phyloP scores from a whole-genome alignment of 139 green algal species.

The Chlorella sp. region DNA sequence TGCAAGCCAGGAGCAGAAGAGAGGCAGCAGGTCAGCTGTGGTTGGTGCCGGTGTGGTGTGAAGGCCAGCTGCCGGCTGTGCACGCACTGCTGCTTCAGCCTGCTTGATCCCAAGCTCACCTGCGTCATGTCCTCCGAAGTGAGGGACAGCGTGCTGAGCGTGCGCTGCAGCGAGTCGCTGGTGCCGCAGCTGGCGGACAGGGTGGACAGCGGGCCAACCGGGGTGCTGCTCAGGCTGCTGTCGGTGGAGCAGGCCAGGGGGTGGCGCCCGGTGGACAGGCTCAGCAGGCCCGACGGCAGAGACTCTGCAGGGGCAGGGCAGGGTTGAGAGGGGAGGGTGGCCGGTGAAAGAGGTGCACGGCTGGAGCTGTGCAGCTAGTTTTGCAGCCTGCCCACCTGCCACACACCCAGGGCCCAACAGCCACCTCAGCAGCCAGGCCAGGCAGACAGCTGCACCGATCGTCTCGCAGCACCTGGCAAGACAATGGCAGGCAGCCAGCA shows the following conservation, averaged over 20 bases:
- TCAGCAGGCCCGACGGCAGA: background rate
- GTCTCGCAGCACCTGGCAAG: too few species aligned
- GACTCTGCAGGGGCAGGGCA: conserved; percentile 6
- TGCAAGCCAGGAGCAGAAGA: background rate
- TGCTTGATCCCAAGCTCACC: background rate
- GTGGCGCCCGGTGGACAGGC: background rate
- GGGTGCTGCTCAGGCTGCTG: conserved; percentile 36
- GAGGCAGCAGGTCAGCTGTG: too few species aligned
- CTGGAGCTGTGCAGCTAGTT: background rate
- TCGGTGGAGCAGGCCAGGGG: background rate
- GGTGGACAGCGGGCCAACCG: background rate
- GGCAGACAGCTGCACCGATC: too few species aligned
- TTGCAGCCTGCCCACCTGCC: too few species aligned
- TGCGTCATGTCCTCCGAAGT: conserved; percentile 12
- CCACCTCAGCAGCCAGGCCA: too few species aligned
- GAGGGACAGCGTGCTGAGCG: conserved; percentile 20
- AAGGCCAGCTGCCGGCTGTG: too few species aligned
- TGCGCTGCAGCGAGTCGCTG: background rate
- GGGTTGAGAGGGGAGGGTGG: background rate
- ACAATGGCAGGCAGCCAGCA: too few species aligned
- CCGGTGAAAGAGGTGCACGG: background rate
- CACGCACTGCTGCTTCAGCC: too few species aligned
- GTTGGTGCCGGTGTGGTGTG: too few species aligned
- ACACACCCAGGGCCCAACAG: too few species aligned
- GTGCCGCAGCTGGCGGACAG: background rate